Conservation (phyloP, 768 basidiomycete species). For the Mycena vitilis region DNA sequence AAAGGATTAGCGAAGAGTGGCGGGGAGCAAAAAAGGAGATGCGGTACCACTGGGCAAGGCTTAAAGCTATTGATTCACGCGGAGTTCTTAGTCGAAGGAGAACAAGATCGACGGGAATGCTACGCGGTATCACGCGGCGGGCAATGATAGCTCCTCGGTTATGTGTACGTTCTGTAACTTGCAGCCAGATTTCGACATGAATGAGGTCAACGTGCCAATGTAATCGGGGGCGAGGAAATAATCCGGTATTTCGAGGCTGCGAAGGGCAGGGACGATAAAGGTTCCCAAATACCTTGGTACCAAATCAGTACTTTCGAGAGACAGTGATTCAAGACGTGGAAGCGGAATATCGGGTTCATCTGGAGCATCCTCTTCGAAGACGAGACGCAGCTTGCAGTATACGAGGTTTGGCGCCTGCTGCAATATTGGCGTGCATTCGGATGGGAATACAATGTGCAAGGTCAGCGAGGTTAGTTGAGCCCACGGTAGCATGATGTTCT, state of each 20-base stretch:
- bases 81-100: not conserved
- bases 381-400: not conserved
- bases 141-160: not conserved
- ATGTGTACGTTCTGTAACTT: not conserved
- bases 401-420: not conserved
- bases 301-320: not conserved
- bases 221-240: not conserved
- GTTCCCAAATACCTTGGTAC: not conserved
- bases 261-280: not conserved
- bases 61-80: too few species aligned
- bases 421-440: not conserved
- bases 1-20: too few species aligned
- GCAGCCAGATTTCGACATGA: conserved; percentile 6
- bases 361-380: not conserved
- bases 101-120: not conserved
- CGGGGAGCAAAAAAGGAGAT: too few species aligned
- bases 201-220: not conserved
- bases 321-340: not conserved
- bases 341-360: not conserved
- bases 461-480: conserved; percentile 4
- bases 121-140: not conserved
- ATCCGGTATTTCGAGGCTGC: not conserved
- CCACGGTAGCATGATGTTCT: not conserved
- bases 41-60: too few species aligned
- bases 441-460: not conserved